phyloP scores from a whole-genome alignment of 192 early-diverging fungal genomes.

The Kickxella alabastrina region DNA sequence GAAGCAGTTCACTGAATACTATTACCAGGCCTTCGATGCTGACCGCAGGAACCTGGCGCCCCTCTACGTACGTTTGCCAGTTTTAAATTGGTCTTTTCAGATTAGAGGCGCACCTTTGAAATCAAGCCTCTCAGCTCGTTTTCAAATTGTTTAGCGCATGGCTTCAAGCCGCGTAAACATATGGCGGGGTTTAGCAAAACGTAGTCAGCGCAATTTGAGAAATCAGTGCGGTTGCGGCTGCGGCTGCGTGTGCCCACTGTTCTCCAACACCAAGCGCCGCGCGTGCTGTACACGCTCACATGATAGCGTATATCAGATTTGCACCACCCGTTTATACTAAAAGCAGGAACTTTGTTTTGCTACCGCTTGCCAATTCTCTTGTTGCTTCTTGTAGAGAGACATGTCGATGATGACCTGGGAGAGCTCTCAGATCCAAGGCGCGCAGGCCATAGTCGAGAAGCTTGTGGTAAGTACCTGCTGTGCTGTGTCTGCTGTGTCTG shows the following conservation, averaged over 20 bases:
- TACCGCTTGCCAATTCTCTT: too few species aligned
- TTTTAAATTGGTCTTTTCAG: not conserved
- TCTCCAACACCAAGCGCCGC: too few species aligned
- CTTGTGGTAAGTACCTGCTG: slow-evolving; percentile 56
- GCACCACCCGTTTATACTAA: too few species aligned
- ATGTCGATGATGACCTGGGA: slow-evolving; percentile 87
- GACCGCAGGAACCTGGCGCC: slow-evolving; percentile 60
- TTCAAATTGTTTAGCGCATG: not conserved
- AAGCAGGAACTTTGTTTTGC: too few species aligned
- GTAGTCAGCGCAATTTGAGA: too few species aligned
- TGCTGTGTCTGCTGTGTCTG: too few species aligned
- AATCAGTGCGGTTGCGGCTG: too few species aligned
- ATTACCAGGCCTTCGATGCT: slow-evolving; percentile 83
- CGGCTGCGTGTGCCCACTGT: too few species aligned
- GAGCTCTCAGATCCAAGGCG: slow-evolving; percentile 61
- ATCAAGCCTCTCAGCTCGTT: not conserved
- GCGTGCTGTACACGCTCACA: too few species aligned
- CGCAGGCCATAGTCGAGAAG: slow-evolving; percentile 68
- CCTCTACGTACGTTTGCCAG: slow-evolving; percentile 72
- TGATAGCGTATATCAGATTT: too few species aligned
- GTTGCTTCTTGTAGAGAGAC: slow-evolving; percentile 55
- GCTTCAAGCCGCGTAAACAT: not conserved
- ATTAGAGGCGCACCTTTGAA: not conserved
- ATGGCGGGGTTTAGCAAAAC: too few species aligned
- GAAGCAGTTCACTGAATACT: slow-evolving; percentile 75